Conservation (phyloP, 2,329 filamentous ascomycete genomes). For the Immersiporthe knoxdaviesiana region DNA sequence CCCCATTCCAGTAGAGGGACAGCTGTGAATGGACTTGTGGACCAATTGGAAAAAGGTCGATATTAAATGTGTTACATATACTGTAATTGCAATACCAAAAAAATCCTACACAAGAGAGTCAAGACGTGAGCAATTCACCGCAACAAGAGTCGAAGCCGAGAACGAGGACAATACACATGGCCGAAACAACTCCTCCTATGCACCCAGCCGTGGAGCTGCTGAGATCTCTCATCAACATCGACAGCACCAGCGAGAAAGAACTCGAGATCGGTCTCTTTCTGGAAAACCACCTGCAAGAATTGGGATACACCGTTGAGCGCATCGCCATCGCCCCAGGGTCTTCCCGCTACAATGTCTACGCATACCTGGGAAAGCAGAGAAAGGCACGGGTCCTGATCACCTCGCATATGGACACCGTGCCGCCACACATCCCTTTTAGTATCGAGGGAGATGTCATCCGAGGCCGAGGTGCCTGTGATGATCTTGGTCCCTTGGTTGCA, state of each 20-base stretch:
- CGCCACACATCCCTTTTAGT: constrained; percentile 57
- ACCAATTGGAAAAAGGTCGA: neutral
- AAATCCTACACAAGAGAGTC: neutral
- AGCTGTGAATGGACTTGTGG: too few species aligned
- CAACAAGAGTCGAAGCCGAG: neutral
- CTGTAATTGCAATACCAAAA: too few species aligned
- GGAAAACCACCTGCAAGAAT: constrained; percentile 11
- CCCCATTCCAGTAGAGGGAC: neutral
- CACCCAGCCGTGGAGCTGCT: constrained; percentile 19
- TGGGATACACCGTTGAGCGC: constrained; percentile 22
- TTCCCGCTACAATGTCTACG: constrained; percentile 44
- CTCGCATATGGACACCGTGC: constrained; percentile 46
- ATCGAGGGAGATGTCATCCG: constrained; percentile 42
- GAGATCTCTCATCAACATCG: constrained; percentile 13
- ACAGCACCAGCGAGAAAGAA: constrained; percentile 24
- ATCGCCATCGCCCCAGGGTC: constrained; percentile 29
- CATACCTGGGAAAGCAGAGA: constrained; percentile 40
- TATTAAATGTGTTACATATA: neutral
- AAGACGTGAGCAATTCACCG: neutral
- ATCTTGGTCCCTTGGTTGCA: constrained; percentile 49
- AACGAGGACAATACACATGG: neutral
- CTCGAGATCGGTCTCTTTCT: constrained; percentile 20
- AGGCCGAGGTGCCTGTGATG: constrained; percentile 49
- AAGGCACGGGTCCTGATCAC: constrained; percentile 40
- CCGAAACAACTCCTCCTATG: neutral